Base-by-base conservation (phyloP, 1,139 yeast genomes). In the Protomyces lactucae-debilis region DNA sequence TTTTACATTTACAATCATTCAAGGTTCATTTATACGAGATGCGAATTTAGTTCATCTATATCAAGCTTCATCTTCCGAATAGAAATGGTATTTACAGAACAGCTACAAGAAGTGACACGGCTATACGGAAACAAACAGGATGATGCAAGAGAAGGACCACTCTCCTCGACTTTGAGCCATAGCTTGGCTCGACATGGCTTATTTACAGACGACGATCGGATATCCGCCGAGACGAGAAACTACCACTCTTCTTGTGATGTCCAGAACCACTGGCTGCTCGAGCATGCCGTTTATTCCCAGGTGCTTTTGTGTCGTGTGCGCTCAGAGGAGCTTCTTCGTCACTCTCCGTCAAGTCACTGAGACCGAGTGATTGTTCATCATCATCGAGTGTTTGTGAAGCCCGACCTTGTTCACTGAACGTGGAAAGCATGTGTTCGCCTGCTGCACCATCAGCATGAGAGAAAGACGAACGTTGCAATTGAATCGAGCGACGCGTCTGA, bases 401-500 rank as follows among this genome's bases (percentile, higher is more conserved):
- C 5, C 48, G 48, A 6, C 48, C 18, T 37, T n/a, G 16, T 5
- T 37, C 43, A 18, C 21, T 16, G 48, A 43, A 43, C 14, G 48
- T 16, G 12, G 12, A 12, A 14, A 55, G 63, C 18, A 59, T 39
- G n/a, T 52, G 63, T n/a, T 52, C 54, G n/a, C 57, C 53, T n/a
- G 52, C 63, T 37, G 45, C 52, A 8, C 52, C 18, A 32, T 59
- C 63, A 14, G 52, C 43, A 39, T 59, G 63, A 18, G 23, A 10
- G 48, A 43, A 6, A 2, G 63, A 59, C 25, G 52, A 40, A 14
- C 84, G 78, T 56, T 72, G 73, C 48, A 75, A 59, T 59, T 80
- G 82, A 65, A 79, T 75, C 52, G 80, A 78, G 69, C 92, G 80
- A 46, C 82, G 77, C 3, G 87, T 77, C 75, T 89, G 95, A 81